Base-by-base conservation (phyloP, 371 early-diverging fungal genomes). In the Mucor plumbeus region DNA sequence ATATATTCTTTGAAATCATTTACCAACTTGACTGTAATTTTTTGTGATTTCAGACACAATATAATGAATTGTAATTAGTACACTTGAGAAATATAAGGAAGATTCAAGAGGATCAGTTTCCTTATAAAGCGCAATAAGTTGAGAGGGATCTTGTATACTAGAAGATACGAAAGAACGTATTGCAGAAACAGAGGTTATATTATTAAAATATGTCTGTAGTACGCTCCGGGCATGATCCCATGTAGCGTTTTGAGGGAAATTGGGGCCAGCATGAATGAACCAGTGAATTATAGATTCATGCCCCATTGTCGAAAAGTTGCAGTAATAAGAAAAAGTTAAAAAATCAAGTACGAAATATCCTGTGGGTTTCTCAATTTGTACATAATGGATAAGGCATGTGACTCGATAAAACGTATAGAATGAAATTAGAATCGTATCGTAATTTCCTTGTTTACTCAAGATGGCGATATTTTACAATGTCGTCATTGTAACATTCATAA, bases 11-110 rank as follows among this genome's bases (percentile, higher is more conserved):
- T 19, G 40, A 9, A 26, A 38, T 38, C 38, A 56, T 59, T 71
- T 74, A 83, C 84, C 84, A 31, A 83, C 84, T 81, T 83, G 84
- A 19, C 81, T 81, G 21, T 81, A 81, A 57, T 83, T 78, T 36
- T 70, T 70, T 3, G 80, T 79, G 3, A 83, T 41, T 44, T 78
- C 75, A n/a, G 72, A 66, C 50, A 78, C 21, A 10, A 75, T 35
- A 67, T 71, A 76, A 41, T 79, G 80, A 43, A 71, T 50, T 10
- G 58, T 21, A 8, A 70, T 54, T 34, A 81, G 26, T 1, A 48
- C 58, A 5, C 64, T 17, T 15, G 67, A 59, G 5, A 66, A 33
- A 21, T 60, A 67, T 0, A 73, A 19, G 2, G 74, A 75, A 8
- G 67, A 55, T 21, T 67, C 62, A 10, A 79, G 59, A 15, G 81